Percentiles rank a stretch among this genome's conserved stretches.
phyloP scores from a whole-genome alignment of 805 yeast genomes.

The Candida orba region DNA sequence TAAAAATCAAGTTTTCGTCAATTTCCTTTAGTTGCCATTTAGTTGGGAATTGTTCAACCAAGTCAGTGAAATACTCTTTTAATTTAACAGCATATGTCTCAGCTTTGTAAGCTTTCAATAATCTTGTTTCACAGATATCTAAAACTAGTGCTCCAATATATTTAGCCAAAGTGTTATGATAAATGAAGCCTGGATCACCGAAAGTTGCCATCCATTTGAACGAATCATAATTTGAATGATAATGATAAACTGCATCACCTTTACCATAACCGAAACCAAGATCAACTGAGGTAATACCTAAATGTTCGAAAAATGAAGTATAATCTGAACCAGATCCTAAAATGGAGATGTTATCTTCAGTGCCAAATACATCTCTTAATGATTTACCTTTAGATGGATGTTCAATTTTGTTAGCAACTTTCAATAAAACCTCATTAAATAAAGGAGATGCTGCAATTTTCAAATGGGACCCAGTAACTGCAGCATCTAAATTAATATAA shows the following conservation, averaged over 20 bases:
- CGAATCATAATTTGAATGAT: slow-evolving; percentile 72
- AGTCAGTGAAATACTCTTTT: slow-evolving; percentile 29
- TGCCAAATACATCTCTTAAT: slow-evolving; percentile 24
- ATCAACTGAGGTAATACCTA: slow-evolving; percentile 57
- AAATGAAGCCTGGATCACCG: slow-evolving; percentile 57
- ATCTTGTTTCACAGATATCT: slow-evolving; percentile 40
- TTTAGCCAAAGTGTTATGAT: slow-evolving; percentile 51
- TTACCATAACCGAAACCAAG: slow-evolving; percentile 41
- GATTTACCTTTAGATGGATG: slow-evolving; percentile 33
- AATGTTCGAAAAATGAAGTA: slow-evolving; percentile 51
- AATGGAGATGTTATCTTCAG: slow-evolving; percentile 31
- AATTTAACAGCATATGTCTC: slow-evolving; percentile 34
- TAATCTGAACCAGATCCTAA: slow-evolving; percentile 71
- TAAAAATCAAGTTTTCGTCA: slow-evolving; percentile 15
- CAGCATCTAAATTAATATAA: slow-evolving; percentile 63
- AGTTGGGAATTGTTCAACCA: slow-evolving; percentile 31
- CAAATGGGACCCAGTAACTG: slow-evolving; percentile 50
- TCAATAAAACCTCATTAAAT: slow-evolving; percentile 38
- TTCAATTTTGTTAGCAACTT: slow-evolving; percentile 35
- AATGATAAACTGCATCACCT: slow-evolving; percentile 58
- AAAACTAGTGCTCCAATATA: slow-evolving; percentile 43
- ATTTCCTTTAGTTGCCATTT: slow-evolving; percentile 20
- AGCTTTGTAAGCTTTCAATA: slow-evolving; percentile 32
- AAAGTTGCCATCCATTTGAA: slow-evolving; percentile 59
- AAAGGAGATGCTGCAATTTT: slow-evolving; percentile 46